Evolutionary conservation across 352 stramenopile genomes (phyloP).

Genomic region (Phytopythium aichiense): DNA sequence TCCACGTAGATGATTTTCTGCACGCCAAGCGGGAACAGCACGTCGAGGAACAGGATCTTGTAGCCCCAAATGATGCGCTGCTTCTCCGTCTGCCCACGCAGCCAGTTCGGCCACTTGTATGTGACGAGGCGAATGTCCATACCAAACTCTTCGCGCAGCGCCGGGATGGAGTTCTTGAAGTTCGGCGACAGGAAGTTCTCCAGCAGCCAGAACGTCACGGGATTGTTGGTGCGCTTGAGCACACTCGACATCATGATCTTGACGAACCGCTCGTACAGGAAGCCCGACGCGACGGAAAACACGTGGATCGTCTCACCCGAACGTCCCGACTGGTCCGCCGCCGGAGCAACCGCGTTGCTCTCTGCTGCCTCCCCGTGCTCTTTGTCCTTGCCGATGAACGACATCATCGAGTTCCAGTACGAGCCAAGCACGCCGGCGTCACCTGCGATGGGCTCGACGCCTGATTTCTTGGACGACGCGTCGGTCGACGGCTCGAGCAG

Average conservation of each 20-base stretch:
- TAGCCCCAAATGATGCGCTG: slow-evolving; percentile 99
- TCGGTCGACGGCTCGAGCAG: slow-evolving; percentile 36
- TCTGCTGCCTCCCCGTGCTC: slow-evolving; percentile 13
- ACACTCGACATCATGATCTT: slow-evolving; percentile 99
- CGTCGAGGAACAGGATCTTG: slow-evolving; percentile 99
- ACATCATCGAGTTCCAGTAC: slow-evolving; percentile 76
- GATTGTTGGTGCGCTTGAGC: slow-evolving; percentile 93
- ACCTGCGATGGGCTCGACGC: slow-evolving; percentile 32
- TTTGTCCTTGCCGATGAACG: slow-evolving; percentile 50
- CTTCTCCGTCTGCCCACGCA: slow-evolving; percentile 98
- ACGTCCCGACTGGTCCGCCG: slow-evolving; percentile 18
- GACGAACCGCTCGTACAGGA: slow-evolving; percentile 99
- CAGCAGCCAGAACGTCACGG: slow-evolving; percentile 99
- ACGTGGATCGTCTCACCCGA: slow-evolving; percentile 96
- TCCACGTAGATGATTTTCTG: slow-evolving; percentile 99
- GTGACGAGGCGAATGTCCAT: slow-evolving; percentile 99
- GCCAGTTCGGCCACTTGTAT: slow-evolving; percentile 99
- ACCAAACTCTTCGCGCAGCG: slow-evolving; percentile 89
- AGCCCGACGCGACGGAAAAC: slow-evolving; percentile 96
- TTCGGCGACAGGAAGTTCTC: slow-evolving; percentile 98
- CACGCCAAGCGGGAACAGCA: slow-evolving; percentile 98
- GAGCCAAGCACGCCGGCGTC: slow-evolving; percentile 50
- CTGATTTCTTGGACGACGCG: slow-evolving; percentile 10
- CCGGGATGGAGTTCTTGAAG: slow-evolving; percentile 95
- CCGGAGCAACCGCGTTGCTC: slow-evolving; percentile 10